Percentiles rank a stretch among this genome's conserved stretches.
Evolutionary conservation across 2,329 filamentous ascomycete species (phyloP).

Genomic region (Sporothrix variecibatus): DNA sequence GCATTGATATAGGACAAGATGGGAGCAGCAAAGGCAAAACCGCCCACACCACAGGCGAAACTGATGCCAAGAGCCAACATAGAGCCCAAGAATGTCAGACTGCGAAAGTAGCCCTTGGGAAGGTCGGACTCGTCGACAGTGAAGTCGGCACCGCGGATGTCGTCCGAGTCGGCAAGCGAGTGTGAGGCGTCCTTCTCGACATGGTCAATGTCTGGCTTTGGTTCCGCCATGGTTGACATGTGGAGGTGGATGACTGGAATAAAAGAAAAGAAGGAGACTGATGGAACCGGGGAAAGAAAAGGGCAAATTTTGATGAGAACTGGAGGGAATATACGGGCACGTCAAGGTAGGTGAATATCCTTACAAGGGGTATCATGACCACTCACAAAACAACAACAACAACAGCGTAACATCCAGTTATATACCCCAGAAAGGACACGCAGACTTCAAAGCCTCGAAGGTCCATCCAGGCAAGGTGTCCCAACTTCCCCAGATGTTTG

Average conservation of each 20-base stretch:
- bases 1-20: slow-evolving; percentile 27
- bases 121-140: slow-evolving; percentile 19
- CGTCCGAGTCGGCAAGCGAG: background rate
- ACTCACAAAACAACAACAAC: background rate
- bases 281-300: background rate
- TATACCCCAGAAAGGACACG: background rate
- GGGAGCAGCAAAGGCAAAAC: slow-evolving; percentile 35
- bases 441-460: background rate
- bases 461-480: background rate
- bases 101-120: slow-evolving; percentile 28
- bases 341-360: background rate
- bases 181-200: background rate
- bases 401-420: background rate
- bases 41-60: slow-evolving; percentile 36
- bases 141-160: slow-evolving; percentile 20
- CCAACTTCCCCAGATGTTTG: background rate
- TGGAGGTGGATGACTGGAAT: background rate
- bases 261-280: background rate
- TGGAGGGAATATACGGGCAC: background rate
- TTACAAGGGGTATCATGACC: background rate
- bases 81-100: slow-evolving; percentile 17
- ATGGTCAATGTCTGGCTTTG: background rate
- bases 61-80: slow-evolving; percentile 29
- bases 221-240: background rate
- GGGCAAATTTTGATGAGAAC: background rate